phyloP scores from a whole-genome alignment of 2,329 filamentous ascomycete genomes.

The Hysterium pulicare region DNA sequence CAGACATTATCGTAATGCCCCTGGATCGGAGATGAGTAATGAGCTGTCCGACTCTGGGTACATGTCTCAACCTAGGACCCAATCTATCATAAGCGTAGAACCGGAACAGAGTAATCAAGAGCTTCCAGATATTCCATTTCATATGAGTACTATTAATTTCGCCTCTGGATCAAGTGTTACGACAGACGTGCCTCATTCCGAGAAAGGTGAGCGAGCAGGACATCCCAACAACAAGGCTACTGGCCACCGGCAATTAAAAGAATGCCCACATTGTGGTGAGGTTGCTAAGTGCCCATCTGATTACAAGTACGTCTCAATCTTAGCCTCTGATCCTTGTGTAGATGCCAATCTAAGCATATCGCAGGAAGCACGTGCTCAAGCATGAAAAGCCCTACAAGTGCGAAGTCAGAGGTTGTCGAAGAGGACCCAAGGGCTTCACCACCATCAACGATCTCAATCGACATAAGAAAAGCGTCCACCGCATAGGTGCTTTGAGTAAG shows the following conservation, averaged over 20 bases:
- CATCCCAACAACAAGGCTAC: neutral
- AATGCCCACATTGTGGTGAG: constrained; percentile 11
- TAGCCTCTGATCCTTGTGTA: neutral
- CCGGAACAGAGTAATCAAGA: constrained; percentile 18
- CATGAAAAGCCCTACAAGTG: constrained; percentile 69
- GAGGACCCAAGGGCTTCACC: constrained; percentile 64
- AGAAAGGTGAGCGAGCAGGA: neutral
- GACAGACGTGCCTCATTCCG: constrained; percentile 8
- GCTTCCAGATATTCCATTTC: constrained; percentile 13
- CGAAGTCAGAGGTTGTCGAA: constrained; percentile 52
- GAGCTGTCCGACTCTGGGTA: constrained; percentile 32
- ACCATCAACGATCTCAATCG: constrained; percentile 79
- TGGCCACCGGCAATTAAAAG: neutral
- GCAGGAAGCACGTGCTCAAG: constrained; percentile 73
- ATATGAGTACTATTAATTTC: constrained; percentile 17
- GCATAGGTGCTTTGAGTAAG: constrained; percentile 43
- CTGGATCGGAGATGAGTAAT: constrained; percentile 22
- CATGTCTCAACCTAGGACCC: constrained; percentile 18
- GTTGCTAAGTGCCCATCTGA: constrained; percentile 35
- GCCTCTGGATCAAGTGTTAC: constrained; percentile 13
- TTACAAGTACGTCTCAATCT: constrained; percentile 27
- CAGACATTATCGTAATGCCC: constrained; percentile 12
- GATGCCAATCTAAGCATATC: neutral
- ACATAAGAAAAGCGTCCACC: constrained; percentile 72
- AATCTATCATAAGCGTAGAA: constrained; percentile 31